Evolutionary conservation across 139 green algal species (phyloP).

Genomic region (Chlamydomonas schloesseri): DNA sequence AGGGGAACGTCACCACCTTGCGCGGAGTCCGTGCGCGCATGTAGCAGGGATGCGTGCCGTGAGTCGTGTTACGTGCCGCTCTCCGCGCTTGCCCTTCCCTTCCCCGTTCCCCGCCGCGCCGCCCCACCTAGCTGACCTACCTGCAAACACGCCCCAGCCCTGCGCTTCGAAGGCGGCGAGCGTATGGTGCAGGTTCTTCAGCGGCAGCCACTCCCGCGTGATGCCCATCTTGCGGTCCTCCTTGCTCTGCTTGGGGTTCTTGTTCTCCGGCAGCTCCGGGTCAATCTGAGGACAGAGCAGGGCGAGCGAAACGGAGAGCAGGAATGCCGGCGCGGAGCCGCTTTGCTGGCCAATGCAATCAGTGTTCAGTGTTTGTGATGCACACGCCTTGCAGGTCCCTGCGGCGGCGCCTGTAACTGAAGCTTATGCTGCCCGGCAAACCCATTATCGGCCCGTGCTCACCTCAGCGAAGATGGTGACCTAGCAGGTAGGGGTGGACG

Average conservation of each 20-base stretch:
- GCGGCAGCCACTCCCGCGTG: slow-evolving; percentile 39
- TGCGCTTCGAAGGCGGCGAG: background rate
- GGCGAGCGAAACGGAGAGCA: background rate
- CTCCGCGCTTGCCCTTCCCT: too few species aligned
- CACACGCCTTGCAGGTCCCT: too few species aligned
- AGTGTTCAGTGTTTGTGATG: too few species aligned
- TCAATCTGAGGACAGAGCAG: slow-evolving; percentile 10
- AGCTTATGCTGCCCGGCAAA: too few species aligned
- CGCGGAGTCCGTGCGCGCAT: background rate
- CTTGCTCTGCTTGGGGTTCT: slow-evolving; percentile 26
- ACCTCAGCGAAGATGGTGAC: slow-evolving; percentile 49
- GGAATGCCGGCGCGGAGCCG: too few species aligned
- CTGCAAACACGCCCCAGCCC: slow-evolving; percentile 34
- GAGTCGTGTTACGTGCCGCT: background rate
- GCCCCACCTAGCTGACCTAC: background rate
- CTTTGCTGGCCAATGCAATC: too few species aligned
- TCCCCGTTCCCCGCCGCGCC: too few species aligned
- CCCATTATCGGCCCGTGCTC: too few species aligned
- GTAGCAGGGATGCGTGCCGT: background rate
- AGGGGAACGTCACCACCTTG: too few species aligned
- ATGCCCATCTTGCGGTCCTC: slow-evolving; percentile 43
- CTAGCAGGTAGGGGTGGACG: background rate
- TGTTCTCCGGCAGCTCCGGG: slow-evolving; percentile 21
- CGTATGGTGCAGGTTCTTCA: slow-evolving; percentile 28
- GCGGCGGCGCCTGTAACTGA: too few species aligned